Base-by-base conservation (phyloP, 2,329 filamentous ascomycete genomes). In the Botrytis galanthina region DNA sequence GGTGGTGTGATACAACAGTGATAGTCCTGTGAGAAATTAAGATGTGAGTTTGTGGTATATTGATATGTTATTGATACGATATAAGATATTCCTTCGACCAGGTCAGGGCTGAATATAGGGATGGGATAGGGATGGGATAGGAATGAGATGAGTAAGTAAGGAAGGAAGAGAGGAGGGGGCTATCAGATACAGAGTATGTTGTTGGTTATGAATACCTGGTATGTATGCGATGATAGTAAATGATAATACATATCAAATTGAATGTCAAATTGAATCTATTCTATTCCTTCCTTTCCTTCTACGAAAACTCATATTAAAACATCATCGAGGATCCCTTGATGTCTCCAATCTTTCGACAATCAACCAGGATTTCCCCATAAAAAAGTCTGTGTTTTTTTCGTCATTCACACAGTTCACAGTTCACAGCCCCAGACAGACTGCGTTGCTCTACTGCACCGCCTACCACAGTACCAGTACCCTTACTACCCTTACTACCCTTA, bases 401-500 rank as follows among this genome's bases (percentile, higher is more conserved):
- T 54, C 26, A 54, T 68, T 29, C 48, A 68, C 64, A 14, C 35
- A 4, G 26, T 66, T 66, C 62, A 66, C 22, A 66, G 63, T 66
- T 66, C 62, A 66, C 63, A 48, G 63, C 63, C 63, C 42, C 62
- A 44, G 44, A 26, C 12, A 20, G 26, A 42, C 42, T 48, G 62
- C 62, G 42, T 66, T 48, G 42, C 62, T 66, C 26, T 42, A 16
- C 66, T 68, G 66, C 66, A 37, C 66, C 66, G 48, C 48, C 48
- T 32, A 57, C 26, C 48, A 51, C 26, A 51, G 48, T n/a, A 54
- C 51, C 51, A 39, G 39, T 39, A 39, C 39, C 39, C 39, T 39
- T 39, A 39, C 12, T 39, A 42, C 39, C 37, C 37, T 39, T 39
- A 39, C 37, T 35, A 3, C 4, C 35, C 26, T 51, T 51, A 51